Base-by-base conservation (phyloP, 805 yeast genomes). In the Candida tammaniensis region DNA sequence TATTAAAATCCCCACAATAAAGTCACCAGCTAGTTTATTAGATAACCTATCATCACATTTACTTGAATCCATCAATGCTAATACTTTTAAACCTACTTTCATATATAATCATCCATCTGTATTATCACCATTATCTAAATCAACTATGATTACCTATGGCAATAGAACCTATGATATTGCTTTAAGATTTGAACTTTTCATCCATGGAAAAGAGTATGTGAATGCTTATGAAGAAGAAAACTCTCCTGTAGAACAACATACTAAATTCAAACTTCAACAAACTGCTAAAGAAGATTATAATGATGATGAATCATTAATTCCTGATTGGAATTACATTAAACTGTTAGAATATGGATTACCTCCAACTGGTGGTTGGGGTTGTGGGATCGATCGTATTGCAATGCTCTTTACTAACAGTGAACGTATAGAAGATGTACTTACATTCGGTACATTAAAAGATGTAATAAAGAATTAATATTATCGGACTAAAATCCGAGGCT, bases 191-290 rank as follows among this genome's bases (percentile, higher is more conserved):
- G 98, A 93, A 60, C 57, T 93, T 30, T 88, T 86, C 51, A 79
- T 93, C 36, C 61, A 72, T 27, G 89, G 93, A 0, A 72, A 73
- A 43, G 99, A 93, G 57, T 81, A 80, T 42, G 84, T 82, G 17
- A 93, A 93, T 55, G 95, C 98, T 0, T 93, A 93, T 54, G 98
- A 93, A 48, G 99, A 93, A 58, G 98, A 93, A 52, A 93, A 93
- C 57, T 78, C 82, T 25, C 98, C 98, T 0, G 70, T 70, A 39
- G 68, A 64, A 19, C 99, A 93, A 55, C 50, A 59, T 4, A 44
- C 40, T 2, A 88, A 88, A 48, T 86, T 91, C 50, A 43, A 59
- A 38, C 43, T 54, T 3, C 97, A 91, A 51, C 74, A 72, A 28
- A 38, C 44, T 3, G 60, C 72, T 21, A 74, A 74, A 33, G 59